Evolutionary conservation across 139 green algal genomes (phyloP).

Genomic region (Picochlorum sp.): DNA sequence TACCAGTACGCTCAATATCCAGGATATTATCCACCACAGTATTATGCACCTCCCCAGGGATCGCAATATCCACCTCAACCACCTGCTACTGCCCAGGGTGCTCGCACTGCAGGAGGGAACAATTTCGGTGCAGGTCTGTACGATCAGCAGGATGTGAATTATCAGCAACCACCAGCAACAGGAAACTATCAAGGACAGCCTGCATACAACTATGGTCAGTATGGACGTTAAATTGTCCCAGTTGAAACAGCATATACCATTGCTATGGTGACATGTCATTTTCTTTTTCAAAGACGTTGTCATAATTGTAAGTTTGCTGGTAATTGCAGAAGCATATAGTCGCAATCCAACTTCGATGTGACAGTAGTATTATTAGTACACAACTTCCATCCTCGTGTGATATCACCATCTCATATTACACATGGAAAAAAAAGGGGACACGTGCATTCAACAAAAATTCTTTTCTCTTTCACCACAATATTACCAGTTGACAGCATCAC

Average conservation of each 20-base stretch:
- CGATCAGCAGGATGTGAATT: not conserved
- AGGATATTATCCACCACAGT: slow-evolving; percentile 11
- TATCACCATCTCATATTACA: no score
- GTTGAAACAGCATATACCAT: no score
- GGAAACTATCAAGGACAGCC: slow-evolving; percentile 2
- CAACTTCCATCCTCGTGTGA: no score
- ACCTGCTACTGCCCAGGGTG: not conserved
- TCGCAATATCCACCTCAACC: not conserved
- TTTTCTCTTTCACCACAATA: not conserved
- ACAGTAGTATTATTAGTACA: no score
- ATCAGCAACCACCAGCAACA: not conserved
- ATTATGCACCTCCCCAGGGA: not conserved
- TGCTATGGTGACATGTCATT: no score
- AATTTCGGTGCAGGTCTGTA: not conserved
- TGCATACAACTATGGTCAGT: slow-evolving; percentile 4
- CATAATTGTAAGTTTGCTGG: no score
- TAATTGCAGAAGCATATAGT: no score
- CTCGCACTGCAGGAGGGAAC: not conserved
- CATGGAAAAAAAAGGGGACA: no score
- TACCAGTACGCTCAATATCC: slow-evolving; percentile 10
- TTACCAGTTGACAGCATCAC: slow-evolving; percentile 13
- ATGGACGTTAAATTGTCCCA: not conserved
- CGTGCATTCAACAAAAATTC: no score
- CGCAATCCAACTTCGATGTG: no score
- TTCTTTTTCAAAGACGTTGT: no score